These are phyloP conservation scores for Aspergillus ibericus DNA, from an alignment of 2,329 filamentous ascomycete genomes.

Conservation along the genomic window DNA sequence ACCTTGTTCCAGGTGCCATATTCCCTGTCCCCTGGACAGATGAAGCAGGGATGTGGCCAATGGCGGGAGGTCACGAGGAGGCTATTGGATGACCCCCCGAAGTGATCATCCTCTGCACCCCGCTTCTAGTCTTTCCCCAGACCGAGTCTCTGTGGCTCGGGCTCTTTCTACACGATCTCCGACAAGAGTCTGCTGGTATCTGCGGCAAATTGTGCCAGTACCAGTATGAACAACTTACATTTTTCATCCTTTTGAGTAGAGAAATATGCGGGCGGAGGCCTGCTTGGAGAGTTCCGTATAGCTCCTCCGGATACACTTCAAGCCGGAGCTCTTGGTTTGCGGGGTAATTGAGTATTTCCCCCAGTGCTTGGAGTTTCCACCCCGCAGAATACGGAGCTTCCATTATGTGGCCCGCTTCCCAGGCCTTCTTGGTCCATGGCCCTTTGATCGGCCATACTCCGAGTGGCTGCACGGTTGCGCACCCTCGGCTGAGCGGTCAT, in stretches of 20 bases:
- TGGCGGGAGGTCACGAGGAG: not conserved
- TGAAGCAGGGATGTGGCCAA: not conserved
- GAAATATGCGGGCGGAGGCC: not conserved
- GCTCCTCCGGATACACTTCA: not conserved
- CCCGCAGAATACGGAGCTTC: not conserved
- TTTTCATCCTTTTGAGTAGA: not conserved
- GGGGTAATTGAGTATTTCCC: not conserved
- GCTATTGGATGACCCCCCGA: not conserved
- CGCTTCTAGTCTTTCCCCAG: not conserved
- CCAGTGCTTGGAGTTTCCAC: not conserved
- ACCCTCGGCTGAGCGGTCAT: conserved; percentile 11
- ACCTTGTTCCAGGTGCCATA: too few relatives aligned
- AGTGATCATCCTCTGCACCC: not conserved
- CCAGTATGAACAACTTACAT: not conserved
- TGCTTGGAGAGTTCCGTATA: not conserved
- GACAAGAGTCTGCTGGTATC: not conserved
- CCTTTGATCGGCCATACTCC: conserved; percentile 29
- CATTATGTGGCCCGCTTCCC: conserved; percentile 6
- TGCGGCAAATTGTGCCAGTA: too few relatives aligned
- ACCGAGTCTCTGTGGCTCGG: not conserved
- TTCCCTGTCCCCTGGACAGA: not conserved
- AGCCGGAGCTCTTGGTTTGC: not conserved
- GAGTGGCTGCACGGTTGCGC: conserved; percentile 17
- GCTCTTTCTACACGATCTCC: not conserved
- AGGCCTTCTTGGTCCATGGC: conserved; percentile 14